A percentile compares a stretch with the other conserved stretches of the same genome.
Evolutionary conservation across 2,329 filamentous ascomycete genomes (phyloP).

Genomic region (Aureobasidium musti): DNA sequence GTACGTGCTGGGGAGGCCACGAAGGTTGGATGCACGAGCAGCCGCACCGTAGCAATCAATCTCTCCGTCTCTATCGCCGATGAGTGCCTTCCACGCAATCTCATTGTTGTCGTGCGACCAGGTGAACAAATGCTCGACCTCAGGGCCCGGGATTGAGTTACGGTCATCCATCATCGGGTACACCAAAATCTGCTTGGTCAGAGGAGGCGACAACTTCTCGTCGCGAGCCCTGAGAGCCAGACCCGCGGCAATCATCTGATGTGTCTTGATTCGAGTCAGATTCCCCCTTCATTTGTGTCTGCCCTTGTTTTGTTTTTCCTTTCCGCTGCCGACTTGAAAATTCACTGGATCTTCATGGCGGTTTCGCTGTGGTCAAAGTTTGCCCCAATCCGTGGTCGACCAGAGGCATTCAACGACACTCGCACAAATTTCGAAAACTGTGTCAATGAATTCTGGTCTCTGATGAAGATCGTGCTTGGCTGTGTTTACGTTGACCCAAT

Average conservation of each 20-base stretch:
- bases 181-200: slow-evolving; percentile 46
- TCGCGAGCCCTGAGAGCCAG: slow-evolving; percentile 35
- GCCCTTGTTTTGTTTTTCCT: too few species aligned
- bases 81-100: slow-evolving; percentile 48
- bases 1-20: slow-evolving; percentile 48
- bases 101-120: slow-evolving; percentile 47
- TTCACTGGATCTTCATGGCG: too few species aligned
- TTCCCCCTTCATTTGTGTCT: background rate
- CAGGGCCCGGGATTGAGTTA: slow-evolving; percentile 40
- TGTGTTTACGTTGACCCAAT: too few species aligned
- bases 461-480: too few species aligned
- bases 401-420: too few species aligned
- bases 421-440: too few species aligned
- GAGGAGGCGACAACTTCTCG: slow-evolving; percentile 28
- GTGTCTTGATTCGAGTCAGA: background rate
- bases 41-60: slow-evolving; percentile 35
- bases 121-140: slow-evolving; percentile 41
- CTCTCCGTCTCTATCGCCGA: slow-evolving; percentile 39
- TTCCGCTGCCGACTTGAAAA: too few species aligned
- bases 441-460: too few species aligned
- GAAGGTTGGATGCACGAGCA: slow-evolving; percentile 34
- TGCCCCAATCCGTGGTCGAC: too few species aligned
- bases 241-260: slow-evolving; percentile 30
- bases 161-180: slow-evolving; percentile 54
- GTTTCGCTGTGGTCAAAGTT: too few species aligned